Evolutionary conservation across 1,284 basidiomycete genomes (phyloP), one percentile per base, ranked within the genome.

Genomic region (Pterulicium gracile): DNA sequence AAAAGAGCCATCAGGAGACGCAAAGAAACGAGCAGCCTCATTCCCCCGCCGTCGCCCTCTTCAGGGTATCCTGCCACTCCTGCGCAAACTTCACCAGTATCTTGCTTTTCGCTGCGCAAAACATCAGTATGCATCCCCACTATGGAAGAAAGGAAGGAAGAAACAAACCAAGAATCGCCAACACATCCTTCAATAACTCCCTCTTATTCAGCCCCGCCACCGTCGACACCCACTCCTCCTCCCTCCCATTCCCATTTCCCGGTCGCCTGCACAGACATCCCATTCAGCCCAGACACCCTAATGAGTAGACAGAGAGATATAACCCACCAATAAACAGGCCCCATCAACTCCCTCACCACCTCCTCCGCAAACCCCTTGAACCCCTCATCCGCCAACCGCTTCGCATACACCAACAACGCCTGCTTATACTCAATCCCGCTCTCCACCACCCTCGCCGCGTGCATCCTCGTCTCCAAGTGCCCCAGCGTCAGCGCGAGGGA

Each of bases 291-390:
- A 48, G 27, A 35, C 34, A 44, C 14, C 18, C 44, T 13, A 52
- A 39, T 13, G 22, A 32, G 19, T 4, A 27, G 22, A 27, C 50
- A 12, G 41, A 47, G 24, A 43, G 24, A 19, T 13, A 32, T 18
- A 40, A 70, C 79, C 47, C 54, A 88, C 88, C 81, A 84, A 62
- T 88, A 92, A 41, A 91, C 65, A 0, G 91, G 91, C 4, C 92
- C 93, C 56, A 88, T 81, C 32, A 96, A 68, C 51, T 94, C 92
- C 59, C 75, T 81, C 43, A 93, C 75, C 46, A 97, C 63, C 61
- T 95, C 93, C 60, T 93, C 90, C 5, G 81, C 91, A 58, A 91
- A 89, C 22, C 69, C 82, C 50, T 78, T 69, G 61, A 91, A 90
- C 0, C 84, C 88, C 59, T 93, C 89, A 54, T 94, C 86, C 24